Conservation (phyloP, 2,329 filamentous ascomycete species). For the Monosporascus ibericus region DNA sequence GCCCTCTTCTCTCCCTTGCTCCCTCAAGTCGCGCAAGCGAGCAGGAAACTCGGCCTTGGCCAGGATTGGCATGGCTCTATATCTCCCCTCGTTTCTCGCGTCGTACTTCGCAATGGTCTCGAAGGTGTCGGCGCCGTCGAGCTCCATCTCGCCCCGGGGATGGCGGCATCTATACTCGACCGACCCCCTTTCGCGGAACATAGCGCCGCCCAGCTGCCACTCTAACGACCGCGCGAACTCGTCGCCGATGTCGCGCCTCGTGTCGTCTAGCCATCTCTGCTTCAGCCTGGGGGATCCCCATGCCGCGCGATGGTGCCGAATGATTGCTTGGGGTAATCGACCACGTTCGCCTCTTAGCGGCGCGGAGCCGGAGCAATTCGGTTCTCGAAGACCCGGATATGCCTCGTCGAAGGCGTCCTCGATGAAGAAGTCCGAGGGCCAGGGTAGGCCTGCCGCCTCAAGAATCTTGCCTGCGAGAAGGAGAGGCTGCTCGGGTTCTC, state of each 20-base stretch:
- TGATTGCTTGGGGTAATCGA: conserved; percentile 14
- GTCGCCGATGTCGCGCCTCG: conserved; percentile 11
- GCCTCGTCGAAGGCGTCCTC: conserved; percentile 23
- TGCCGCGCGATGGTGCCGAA: conserved; percentile 18
- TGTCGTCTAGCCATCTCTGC: conserved; percentile 14
- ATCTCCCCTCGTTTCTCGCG: conserved; percentile 5
- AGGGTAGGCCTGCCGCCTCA: conserved; percentile 21
- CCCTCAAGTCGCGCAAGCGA: conserved; percentile 19
- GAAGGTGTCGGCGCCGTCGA: conserved; percentile 19
- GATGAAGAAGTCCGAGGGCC: conserved; percentile 27
- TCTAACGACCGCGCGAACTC: conserved; percentile 15
- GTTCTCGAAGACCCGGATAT: conserved; percentile 20
- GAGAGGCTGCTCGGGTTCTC: conserved; percentile 25
- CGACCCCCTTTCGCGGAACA: conserved; percentile 23
- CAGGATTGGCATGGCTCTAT: conserved; percentile 20
- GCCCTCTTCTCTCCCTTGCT: conserved; percentile 11
- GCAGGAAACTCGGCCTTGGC: conserved; percentile 24
- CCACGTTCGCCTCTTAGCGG: background rate
- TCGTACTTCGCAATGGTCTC: conserved; percentile 20
- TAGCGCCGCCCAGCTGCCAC: conserved; percentile 27
- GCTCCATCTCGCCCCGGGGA: conserved; percentile 12
- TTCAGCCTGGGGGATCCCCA: conserved; percentile 16
- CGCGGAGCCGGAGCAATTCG: conserved; percentile 3
- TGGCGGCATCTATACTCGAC: conserved; percentile 29
- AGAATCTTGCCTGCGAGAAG: conserved; percentile 26